Evolutionary conservation across 257 asterid genomes (phyloP).

Genomic region (Cynanchum wilfordii): DNA sequence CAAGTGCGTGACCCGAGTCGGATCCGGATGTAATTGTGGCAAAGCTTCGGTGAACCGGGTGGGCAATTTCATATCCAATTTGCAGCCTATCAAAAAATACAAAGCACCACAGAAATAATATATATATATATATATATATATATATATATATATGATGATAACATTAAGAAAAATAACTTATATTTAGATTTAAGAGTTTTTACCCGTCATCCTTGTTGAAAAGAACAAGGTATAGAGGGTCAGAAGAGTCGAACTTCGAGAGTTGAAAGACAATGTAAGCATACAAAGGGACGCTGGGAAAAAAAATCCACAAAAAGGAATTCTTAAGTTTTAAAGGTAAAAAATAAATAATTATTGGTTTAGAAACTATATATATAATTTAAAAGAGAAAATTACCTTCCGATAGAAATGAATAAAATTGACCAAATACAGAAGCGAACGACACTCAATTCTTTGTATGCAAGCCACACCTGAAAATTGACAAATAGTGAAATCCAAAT

Average conservation of each 20-base stretch:
- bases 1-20: no score
- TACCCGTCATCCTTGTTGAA: conserved; percentile 64
- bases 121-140: no score
- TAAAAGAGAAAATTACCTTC: conserved; percentile 43
- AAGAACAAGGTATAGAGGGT: conserved; percentile 51
- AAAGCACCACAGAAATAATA: no score
- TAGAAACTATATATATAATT: neutral
- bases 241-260: conserved; percentile 49
- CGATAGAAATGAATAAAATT: conserved; percentile 57
- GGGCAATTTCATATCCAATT: no score
- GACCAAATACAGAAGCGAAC: conserved; percentile 49
- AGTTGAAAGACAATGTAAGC: conserved; percentile 63
- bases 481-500: neutral
- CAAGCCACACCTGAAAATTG: conserved; percentile 71
- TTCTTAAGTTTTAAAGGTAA: no score
- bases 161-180: no score
- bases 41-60: no score
- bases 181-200: conserved; percentile 14
- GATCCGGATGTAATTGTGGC: no score
- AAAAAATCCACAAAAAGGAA: conserved; percentile 3
- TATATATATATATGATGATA: no score
- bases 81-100: no score
- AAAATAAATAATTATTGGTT: neutral
- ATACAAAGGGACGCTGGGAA: conserved; percentile 58
- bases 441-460: conserved; percentile 72